These are phyloP conservation scores for Rhynchosporium agropyri DNA, from an alignment of 2,329 filamentous ascomycete species.

Conservation along the genomic window DNA sequence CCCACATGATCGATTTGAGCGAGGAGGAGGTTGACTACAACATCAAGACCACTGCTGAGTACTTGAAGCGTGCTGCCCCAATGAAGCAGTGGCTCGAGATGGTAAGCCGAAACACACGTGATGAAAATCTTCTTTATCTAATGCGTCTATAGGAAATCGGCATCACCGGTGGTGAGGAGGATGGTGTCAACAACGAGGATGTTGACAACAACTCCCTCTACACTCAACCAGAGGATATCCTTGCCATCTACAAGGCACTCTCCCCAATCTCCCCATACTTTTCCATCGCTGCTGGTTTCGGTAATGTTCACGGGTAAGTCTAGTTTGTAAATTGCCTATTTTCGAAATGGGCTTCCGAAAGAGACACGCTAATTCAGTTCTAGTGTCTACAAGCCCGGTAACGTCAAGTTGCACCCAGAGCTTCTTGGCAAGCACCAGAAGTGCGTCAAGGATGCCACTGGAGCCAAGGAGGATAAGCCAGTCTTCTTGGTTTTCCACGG, in stretches of 20 bases:
- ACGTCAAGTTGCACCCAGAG: slow-evolving; percentile 95
- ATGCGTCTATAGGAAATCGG: slow-evolving; percentile 66
- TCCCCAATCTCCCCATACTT: slow-evolving; percentile 90
- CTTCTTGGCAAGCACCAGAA: slow-evolving; percentile 96
- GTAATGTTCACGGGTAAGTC: slow-evolving; percentile 79
- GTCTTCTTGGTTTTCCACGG: slow-evolving; percentile 99
- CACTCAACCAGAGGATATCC: slow-evolving; percentile 97
- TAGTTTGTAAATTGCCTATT: not conserved
- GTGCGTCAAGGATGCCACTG: slow-evolving; percentile 81
- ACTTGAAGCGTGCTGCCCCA: slow-evolving; percentile 90
- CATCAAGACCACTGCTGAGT: slow-evolving; percentile 87
- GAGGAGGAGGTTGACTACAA: slow-evolving; percentile 91
- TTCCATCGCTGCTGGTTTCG: slow-evolving; percentile 97
- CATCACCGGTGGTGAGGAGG: slow-evolving; percentile 96
- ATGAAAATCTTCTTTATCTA: not conserved
- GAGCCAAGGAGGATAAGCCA: slow-evolving; percentile 77
- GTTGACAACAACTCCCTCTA: slow-evolving; percentile 97
- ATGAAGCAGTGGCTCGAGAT: slow-evolving; percentile 99
- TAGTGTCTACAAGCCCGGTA: slow-evolving; percentile 94
- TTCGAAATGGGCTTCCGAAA: not conserved
- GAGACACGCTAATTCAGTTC: not conserved
- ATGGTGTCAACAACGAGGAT: slow-evolving; percentile 97
- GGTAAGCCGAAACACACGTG: slow-evolving; percentile 53
- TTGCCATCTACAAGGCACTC: slow-evolving; percentile 86
- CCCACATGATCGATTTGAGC: slow-evolving; percentile 97